phyloP scores from a whole-genome alignment of 495 filamentous ascomycete genomes.

The Pyrenopolyporus hunteri region DNA sequence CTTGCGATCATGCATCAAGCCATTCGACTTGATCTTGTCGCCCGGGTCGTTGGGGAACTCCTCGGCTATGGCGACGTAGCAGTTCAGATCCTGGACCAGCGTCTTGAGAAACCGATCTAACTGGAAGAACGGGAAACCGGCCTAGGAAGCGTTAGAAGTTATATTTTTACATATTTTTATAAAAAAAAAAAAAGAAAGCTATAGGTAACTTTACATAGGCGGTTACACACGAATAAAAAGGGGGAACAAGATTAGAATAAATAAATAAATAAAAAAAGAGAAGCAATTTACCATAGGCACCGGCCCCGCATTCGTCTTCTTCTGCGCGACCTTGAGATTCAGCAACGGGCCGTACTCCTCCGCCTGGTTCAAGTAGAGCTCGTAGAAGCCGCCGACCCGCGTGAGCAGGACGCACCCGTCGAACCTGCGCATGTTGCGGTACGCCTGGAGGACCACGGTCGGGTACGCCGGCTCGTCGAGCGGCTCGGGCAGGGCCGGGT shows the following conservation, averaged over 20 bases:
- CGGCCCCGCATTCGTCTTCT: constrained; percentile 72
- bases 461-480: constrained; percentile 71
- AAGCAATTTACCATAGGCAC: constrained; percentile 73
- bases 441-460: constrained; percentile 86
- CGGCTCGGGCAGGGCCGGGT: not conserved
- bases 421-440: constrained; percentile 88
- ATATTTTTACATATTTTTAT: too few species aligned
- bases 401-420: constrained; percentile 88
- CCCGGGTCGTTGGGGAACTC: constrained; percentile 78
- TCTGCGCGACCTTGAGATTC: constrained; percentile 85
- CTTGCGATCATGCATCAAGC: constrained; percentile 79
- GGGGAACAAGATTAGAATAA: not conserved
- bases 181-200: too few species aligned
- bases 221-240: not conserved
- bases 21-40: constrained; percentile 70
- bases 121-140: constrained; percentile 93
- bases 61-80: constrained; percentile 92
- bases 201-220: not conserved
- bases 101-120: constrained; percentile 90
- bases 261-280: constrained; percentile 15
- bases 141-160: constrained; percentile 50
- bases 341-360: constrained; percentile 84
- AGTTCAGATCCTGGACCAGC: constrained; percentile 86
- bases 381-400: constrained; percentile 92
- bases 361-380: constrained; percentile 94